Evolutionary conservation across 2,329 filamentous ascomycete species (phyloP).

Genomic region (Verticillium isaacii): DNA sequence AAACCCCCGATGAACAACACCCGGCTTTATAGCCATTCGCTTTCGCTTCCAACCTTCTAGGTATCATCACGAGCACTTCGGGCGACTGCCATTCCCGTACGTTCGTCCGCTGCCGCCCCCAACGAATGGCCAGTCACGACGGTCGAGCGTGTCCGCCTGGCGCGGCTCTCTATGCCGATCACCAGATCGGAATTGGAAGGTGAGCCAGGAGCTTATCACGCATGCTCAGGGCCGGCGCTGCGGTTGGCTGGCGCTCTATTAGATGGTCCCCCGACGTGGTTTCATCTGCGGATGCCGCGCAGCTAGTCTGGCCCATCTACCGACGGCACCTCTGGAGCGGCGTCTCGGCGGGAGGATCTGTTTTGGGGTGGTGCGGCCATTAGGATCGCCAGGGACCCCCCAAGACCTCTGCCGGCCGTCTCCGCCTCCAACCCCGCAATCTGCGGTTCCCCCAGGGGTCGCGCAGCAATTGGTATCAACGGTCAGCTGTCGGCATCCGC

Average conservation of each 20-base stretch:
- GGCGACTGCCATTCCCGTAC: background rate
- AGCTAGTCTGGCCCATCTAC: background rate
- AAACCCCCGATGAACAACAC: background rate
- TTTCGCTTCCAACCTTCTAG: background rate
- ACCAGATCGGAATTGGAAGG: slow-evolving; percentile 10
- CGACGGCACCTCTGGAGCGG: background rate
- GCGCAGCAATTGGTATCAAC: background rate
- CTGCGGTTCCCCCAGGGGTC: background rate
- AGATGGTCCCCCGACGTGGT: background rate
- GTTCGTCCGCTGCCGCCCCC: background rate
- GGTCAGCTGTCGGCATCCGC: background rate
- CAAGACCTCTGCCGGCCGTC: background rate
- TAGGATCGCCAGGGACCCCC: background rate
- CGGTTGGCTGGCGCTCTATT: slow-evolving; percentile 7
- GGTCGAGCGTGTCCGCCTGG: slow-evolving; percentile 3
- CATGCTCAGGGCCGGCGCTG: slow-evolving; percentile 9
- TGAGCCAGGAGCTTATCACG: slow-evolving; percentile 8
- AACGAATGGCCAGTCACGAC: background rate
- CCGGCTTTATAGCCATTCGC: background rate
- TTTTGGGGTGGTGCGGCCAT: background rate
- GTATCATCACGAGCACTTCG: background rate
- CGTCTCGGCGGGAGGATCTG: background rate
- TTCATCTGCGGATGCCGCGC: background rate
- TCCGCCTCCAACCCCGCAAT: background rate
- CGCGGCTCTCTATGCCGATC: slow-evolving; percentile 5